Conservation (phyloP, 129 eudicot species). For the Chrysanthemum makinoi region DNA sequence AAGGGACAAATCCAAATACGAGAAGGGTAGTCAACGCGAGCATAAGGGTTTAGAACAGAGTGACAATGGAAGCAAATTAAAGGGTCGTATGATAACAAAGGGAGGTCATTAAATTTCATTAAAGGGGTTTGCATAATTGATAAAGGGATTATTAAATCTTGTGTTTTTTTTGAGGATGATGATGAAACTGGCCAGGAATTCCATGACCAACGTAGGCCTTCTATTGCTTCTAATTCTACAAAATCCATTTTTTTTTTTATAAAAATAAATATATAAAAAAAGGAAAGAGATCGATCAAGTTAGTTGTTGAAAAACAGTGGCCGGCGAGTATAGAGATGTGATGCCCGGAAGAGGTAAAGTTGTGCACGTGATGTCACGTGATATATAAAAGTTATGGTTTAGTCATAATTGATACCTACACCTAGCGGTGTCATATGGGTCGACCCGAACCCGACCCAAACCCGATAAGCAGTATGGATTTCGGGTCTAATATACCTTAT, state of each 20-base stretch:
- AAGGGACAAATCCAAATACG: slow-evolving; percentile 90
- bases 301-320: neutral
- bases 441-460: too few species aligned
- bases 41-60: slow-evolving; percentile 87
- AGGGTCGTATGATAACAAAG: slow-evolving; percentile 76
- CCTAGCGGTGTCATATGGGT: too few species aligned
- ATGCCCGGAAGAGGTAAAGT: slow-evolving; percentile 20
- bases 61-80: slow-evolving; percentile 57
- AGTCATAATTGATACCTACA: too few species aligned
- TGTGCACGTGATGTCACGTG: slow-evolving; percentile 31
- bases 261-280: too few species aligned
- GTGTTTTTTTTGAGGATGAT: slow-evolving; percentile 44
- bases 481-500: too few species aligned
- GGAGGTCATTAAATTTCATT: slow-evolving; percentile 70
- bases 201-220: slow-evolving; percentile 98
- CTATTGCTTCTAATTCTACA: slow-evolving; percentile 80
- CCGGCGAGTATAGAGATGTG: slow-evolving; percentile 16
- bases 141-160: slow-evolving; percentile 67
- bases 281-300: too few species aligned
- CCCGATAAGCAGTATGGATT: too few species aligned
- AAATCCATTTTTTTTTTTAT: slow-evolving; percentile 59
- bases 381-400: too few species aligned
- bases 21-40: slow-evolving; percentile 85
- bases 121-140: slow-evolving; percentile 90
- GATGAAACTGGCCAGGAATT: slow-evolving; percentile 84